These are phyloP conservation scores for Myriosclerotinia scirpicola DNA, from an alignment of 2,329 filamentous ascomycete species.

Conservation along the genomic window DNA sequence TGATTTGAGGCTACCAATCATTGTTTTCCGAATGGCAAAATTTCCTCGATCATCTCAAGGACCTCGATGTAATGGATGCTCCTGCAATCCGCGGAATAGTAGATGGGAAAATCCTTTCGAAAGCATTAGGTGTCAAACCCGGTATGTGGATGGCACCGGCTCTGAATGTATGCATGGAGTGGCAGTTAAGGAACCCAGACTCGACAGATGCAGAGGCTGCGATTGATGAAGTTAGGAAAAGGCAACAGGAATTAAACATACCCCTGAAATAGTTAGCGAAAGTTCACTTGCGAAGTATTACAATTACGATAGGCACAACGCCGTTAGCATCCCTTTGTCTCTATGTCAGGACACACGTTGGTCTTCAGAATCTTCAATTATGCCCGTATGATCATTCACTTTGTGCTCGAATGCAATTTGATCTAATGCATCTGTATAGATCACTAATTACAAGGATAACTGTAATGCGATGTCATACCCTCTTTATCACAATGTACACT, in stretches of 20 bases:
- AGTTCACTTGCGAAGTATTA: neutral
- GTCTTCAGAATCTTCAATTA: too few species aligned
- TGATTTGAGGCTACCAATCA: slow-evolving; percentile 34
- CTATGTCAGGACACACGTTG: too few species aligned
- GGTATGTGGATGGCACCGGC: slow-evolving; percentile 84
- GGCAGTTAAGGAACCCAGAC: slow-evolving; percentile 81
- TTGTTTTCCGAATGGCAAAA: slow-evolving; percentile 53
- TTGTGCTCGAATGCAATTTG: too few species aligned
- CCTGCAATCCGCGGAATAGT: slow-evolving; percentile 62
- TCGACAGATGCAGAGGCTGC: slow-evolving; percentile 58
- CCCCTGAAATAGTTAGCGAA: slow-evolving; percentile 25
- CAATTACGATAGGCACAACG: neutral
- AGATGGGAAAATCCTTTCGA: slow-evolving; percentile 72
- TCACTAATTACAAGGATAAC: too few species aligned
- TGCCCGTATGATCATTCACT: too few species aligned
- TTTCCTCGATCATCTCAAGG: slow-evolving; percentile 57
- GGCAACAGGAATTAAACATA: slow-evolving; percentile 37
- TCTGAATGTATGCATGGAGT: slow-evolving; percentile 76
- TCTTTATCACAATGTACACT: too few species aligned
- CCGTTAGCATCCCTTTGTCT: neutral
- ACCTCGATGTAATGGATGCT: slow-evolving; percentile 56
- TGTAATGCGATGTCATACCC: too few species aligned
- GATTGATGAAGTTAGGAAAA: slow-evolving; percentile 57
- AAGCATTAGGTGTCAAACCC: slow-evolving; percentile 64
- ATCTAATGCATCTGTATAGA: too few species aligned